Conservation (phyloP, 1,284 basidiomycete species). For the Ustilago xerochloae region DNA sequence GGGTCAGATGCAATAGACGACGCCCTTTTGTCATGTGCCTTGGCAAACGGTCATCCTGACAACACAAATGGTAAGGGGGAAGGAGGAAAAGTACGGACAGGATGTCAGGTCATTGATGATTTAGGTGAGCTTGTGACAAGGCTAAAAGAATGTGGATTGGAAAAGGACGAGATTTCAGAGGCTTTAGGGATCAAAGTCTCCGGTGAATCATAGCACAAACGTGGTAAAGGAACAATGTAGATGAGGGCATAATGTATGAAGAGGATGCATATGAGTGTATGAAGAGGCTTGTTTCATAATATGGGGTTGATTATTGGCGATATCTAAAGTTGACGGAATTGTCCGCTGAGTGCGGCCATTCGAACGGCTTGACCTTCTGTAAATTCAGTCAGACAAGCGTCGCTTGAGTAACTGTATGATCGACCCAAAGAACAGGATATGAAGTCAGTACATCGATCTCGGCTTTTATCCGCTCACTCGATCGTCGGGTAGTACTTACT, state of each 20-base stretch:
- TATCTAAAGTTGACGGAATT: slow-evolving; percentile 31
- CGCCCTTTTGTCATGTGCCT: slow-evolving; percentile 31
- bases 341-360: slow-evolving; percentile 37
- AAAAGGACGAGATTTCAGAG: slow-evolving; percentile 24
- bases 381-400: slow-evolving; percentile 48
- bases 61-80: slow-evolving; percentile 1
- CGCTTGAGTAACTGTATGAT: slow-evolving; percentile 48
- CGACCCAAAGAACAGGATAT: background rate
- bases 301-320: background rate
- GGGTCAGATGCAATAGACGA: slow-evolving; percentile 5
- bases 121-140: slow-evolving; percentile 37
- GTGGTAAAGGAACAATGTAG: background rate
- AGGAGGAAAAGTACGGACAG: slow-evolving; percentile 28
- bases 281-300: background rate
- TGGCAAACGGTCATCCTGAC: slow-evolving; percentile 17
- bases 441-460: background rate
- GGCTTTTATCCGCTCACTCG: background rate
- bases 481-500: slow-evolving; percentile 21
- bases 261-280: background rate
- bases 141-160: slow-evolving; percentile 16
- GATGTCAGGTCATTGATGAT: slow-evolving; percentile 41
- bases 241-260: background rate
- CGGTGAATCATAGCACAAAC: background rate
- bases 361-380: slow-evolving; percentile 48
- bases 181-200: slow-evolving; percentile 21